These are phyloP conservation scores for Pseudopithomyces chartarum DNA, from an alignment of 2,329 filamentous ascomycete species.

Conservation along the genomic window DNA sequence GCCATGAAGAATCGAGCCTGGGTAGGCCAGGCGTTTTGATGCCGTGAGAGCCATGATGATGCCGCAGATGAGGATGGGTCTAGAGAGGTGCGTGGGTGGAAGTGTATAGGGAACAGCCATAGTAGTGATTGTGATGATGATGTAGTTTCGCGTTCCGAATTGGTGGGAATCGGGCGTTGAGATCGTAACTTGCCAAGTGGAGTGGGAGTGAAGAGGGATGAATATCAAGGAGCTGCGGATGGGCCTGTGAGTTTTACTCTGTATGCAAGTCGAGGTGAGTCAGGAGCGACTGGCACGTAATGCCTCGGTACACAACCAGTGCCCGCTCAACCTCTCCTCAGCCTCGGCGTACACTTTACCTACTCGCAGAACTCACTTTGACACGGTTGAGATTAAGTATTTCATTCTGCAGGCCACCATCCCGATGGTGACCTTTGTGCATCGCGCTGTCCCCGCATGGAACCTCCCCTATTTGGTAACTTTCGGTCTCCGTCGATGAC, in stretches of 20 bases:
- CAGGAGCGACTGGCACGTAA: not conserved
- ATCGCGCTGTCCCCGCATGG: not conserved
- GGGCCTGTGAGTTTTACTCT: not conserved
- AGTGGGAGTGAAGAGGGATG: too few species aligned
- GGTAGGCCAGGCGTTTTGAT: conserved; percentile 19
- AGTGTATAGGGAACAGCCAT: conserved; percentile 20
- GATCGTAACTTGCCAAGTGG: not conserved
- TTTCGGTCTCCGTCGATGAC: conserved; percentile 27
- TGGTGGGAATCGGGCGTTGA: not conserved
- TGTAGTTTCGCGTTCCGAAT: not conserved
- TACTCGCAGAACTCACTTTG: not conserved
- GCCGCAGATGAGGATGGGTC: conserved; percentile 26
- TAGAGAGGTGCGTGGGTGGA: conserved; percentile 20
- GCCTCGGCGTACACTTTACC: not conserved
- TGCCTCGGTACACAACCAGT: not conserved
- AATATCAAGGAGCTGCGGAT: not conserved
- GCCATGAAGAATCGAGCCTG: conserved; percentile 25
- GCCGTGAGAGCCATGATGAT: conserved; percentile 31
- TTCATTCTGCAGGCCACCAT: too few species aligned
- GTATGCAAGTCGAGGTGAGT: not conserved
- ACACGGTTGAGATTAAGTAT: not conserved
- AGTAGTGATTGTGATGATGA: conserved; percentile 17
- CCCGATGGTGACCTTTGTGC: not conserved
- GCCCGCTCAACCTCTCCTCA: not conserved
- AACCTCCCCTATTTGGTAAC: conserved; percentile 33